Evolutionary conservation across 2,329 filamentous ascomycete species (phyloP), one percentile per base, ranked within the genome.

Genomic region (Nemania abortiva): DNA sequence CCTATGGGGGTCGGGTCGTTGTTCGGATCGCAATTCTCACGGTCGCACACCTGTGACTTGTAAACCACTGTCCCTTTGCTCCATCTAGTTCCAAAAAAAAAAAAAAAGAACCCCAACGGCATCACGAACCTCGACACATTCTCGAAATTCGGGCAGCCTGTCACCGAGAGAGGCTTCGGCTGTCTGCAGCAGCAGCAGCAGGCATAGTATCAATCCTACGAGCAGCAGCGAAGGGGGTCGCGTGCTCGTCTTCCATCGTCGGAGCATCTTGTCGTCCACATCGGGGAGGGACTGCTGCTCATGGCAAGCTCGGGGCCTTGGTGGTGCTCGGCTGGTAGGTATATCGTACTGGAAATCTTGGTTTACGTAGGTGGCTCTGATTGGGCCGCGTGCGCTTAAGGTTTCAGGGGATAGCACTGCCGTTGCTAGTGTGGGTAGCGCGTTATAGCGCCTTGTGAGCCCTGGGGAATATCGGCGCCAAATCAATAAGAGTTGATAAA

Each of bases 91-190:
- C 57, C 39, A 39, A 20, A 52, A n/a, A n/a, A n/a, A n/a, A n/a
- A n/a, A n/a, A n/a, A n/a, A n/a, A n/a, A n/a, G n/a, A n/a, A n/a
- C n/a, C n/a, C n/a, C 15, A 37, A 63, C n/a, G 60, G 24, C 50
- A 50, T 63, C 42, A 81, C 83, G 72, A 84, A 97, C 95, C 85
- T 93, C 83, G 62, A 98, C 89, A 79, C 96, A 99, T 80, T 94
- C 86, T 78, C 86, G 88, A 80, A 99, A 99, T 77, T 97, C 94
- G 20, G 93, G 93, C 68, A 97, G 84, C 64, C 89, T 87, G 81
- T 99, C 96, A 73, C 96, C 96, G 57, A 90, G 76, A 4, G 95
- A 98, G 31, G 94, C 96, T 63, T 85, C 81, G 18, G 84, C 84
- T n/a, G 81, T 79, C 60, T 74, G n/a, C n/a, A n/a, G n/a, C n/a